Percentiles rank a stretch among this genome's conserved stretches.
Conservation (phyloP, 208 protist genomes). For the Leishmania turanica region DNA sequence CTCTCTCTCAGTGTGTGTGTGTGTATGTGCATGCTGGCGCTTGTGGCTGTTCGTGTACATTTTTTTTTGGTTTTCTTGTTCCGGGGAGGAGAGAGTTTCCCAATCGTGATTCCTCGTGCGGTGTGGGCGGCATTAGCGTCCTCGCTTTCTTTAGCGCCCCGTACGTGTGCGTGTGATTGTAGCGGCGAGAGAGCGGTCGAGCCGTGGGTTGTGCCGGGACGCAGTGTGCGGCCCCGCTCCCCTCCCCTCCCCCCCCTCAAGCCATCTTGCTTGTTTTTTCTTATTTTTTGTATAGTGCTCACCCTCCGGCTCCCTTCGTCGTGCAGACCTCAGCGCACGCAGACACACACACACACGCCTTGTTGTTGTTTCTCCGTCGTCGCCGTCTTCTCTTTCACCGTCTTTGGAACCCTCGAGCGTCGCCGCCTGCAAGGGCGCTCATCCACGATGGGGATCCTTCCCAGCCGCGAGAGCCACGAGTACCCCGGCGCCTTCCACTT, state of each 20-base stretch:
- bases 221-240: not conserved
- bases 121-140: no score
- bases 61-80: no score
- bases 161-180: not conserved
- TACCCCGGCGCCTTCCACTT: conserved; percentile 47
- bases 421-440: not conserved
- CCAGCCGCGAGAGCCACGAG: conserved; percentile 57
- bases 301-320: not conserved
- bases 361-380: not conserved
- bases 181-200: not conserved
- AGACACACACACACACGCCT: not conserved
- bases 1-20: no score
- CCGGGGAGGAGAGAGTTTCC: no score
- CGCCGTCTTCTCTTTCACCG: not conserved
- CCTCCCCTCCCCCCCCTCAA: no score
- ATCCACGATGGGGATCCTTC: conserved; percentile 53
- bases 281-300: not conserved
- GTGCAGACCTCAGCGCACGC: not conserved
- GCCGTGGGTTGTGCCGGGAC: not conserved
- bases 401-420: not conserved
- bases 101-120: no score
- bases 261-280: not conserved
- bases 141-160: no score
- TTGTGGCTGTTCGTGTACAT: no score
- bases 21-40: no score